These are phyloP conservation scores for Beauveria sp. DNA, from an alignment of 2,329 filamentous ascomycete genomes.

Conservation along the genomic window DNA sequence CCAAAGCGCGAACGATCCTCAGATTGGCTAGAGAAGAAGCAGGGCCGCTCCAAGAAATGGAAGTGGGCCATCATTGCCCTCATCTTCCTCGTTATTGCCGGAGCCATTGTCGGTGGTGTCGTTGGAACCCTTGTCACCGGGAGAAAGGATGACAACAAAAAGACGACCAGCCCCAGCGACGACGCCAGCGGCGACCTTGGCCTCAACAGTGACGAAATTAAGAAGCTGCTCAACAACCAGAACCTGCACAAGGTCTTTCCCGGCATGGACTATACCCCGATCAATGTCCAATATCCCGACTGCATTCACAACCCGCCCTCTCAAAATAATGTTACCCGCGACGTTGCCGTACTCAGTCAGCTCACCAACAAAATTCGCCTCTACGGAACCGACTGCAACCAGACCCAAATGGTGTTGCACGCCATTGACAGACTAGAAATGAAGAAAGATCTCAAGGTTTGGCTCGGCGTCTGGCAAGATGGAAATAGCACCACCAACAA, in stretches of 20 bases:
- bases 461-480: constrained; percentile 93
- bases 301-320: constrained; percentile 71
- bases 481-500: constrained; percentile 73
- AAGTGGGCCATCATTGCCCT: constrained; percentile 61
- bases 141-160: constrained; percentile 29
- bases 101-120: constrained; percentile 65
- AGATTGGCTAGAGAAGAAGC: constrained; percentile 54
- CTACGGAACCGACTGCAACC: constrained; percentile 96
- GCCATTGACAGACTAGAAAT: constrained; percentile 69
- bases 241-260: constrained; percentile 89
- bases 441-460: constrained; percentile 70
- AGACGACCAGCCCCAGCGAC: constrained; percentile 15
- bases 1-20: constrained; percentile 52
- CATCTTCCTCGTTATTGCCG: constrained; percentile 58
- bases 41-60: constrained; percentile 54
- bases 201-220: constrained; percentile 70
- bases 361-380: constrained; percentile 81
- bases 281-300: constrained; percentile 83
- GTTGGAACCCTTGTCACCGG: constrained; percentile 64
- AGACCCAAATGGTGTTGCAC: constrained; percentile 87
- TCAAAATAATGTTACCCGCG: constrained; percentile 90
- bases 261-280: constrained; percentile 89
- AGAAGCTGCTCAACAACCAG: constrained; percentile 70
- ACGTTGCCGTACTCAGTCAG: constrained; percentile 83
- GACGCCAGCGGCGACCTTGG: constrained; percentile 49